Conservation (phyloP, 179 eudicot genomes). For the Beta lomatogona region DNA sequence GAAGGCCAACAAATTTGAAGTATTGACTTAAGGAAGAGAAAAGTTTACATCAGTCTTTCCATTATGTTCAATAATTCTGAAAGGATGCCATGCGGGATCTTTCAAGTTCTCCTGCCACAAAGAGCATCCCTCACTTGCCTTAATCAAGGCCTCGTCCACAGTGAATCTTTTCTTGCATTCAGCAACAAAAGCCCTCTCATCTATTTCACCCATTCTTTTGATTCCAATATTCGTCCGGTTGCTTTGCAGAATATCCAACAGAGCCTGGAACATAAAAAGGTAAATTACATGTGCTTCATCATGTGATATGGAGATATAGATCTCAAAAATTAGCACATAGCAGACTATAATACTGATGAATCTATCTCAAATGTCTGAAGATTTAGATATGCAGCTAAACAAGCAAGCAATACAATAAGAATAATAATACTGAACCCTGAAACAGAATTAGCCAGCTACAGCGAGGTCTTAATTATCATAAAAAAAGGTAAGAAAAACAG, state of each 20-base stretch:
- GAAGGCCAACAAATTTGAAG: neutral
- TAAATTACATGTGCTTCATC: neutral
- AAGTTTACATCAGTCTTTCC: constrained; percentile 46
- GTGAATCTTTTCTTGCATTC: constrained; percentile 55
- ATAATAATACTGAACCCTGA: neutral
- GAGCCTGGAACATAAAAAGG: constrained; percentile 44
- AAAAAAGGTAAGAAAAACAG: neutral
- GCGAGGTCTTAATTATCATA: neutral
- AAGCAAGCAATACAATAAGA: constrained; percentile 8
- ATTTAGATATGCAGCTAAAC: neutral
- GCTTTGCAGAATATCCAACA: constrained; percentile 43
- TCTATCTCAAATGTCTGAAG: neutral
- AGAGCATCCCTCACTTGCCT: constrained; percentile 72
- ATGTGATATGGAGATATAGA: neutral
- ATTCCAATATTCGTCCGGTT: constrained; percentile 56
- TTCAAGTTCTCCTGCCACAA: constrained; percentile 83
- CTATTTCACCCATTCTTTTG: constrained; percentile 90
- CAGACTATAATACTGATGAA: neutral
- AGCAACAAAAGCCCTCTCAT: constrained; percentile 59
- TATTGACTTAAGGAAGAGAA: neutral
- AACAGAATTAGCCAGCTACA: constrained; percentile 36
- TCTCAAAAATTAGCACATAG: neutral
- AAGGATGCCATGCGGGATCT: constrained; percentile 83
- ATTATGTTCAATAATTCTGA: constrained; percentile 39
- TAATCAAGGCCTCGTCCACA: constrained; percentile 50